phyloP scores from a whole-genome alignment of 2,329 filamentous ascomycete genomes.

The Penicillium sclerotigenum region DNA sequence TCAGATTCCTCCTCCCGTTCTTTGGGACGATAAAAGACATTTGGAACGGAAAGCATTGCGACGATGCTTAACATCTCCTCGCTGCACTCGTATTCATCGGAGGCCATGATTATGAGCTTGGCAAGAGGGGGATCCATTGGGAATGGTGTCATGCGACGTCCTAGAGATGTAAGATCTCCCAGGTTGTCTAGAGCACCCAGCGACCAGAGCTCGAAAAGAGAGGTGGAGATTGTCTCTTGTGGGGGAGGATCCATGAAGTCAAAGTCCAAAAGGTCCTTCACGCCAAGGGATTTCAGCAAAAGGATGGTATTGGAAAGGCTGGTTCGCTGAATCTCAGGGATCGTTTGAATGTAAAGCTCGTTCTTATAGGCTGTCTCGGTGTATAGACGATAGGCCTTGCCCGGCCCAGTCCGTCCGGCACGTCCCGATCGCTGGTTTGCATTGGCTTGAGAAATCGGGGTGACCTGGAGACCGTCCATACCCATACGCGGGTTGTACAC shows the following conservation, averaged over 20 bases:
- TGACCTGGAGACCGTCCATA: constrained; percentile 98
- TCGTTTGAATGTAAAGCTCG: constrained; percentile 93
- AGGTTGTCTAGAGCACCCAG: constrained; percentile 90
- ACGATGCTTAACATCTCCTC: constrained; percentile 99
- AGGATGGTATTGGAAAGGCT: constrained; percentile 94
- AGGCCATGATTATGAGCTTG: constrained; percentile 89
- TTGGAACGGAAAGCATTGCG: constrained; percentile 94
- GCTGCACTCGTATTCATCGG: constrained; percentile 84
- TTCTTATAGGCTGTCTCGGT: constrained; percentile 95
- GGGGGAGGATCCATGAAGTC: constrained; percentile 99
- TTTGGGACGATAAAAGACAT: constrained; percentile 94
- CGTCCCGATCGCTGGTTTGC: constrained; percentile 89
- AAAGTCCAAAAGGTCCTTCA: constrained; percentile 91
- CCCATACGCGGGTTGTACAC: constrained; percentile 99
- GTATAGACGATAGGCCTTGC: constrained; percentile 90
- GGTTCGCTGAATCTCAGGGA: constrained; percentile 94
- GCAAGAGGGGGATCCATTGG: constrained; percentile 96
- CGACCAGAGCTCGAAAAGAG: constrained; percentile 95
- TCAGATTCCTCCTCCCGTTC: constrained; percentile 97
- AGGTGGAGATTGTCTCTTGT: constrained; percentile 95
- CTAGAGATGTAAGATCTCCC: constrained; percentile 82
- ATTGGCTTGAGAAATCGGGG: constrained; percentile 95
- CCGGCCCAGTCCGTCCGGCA: constrained; percentile 89
- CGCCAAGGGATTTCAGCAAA: constrained; percentile 87
- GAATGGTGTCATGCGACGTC: constrained; percentile 91